Conservation (phyloP, 768 basidiomycete genomes). For the Leccinum broughii region DNA sequence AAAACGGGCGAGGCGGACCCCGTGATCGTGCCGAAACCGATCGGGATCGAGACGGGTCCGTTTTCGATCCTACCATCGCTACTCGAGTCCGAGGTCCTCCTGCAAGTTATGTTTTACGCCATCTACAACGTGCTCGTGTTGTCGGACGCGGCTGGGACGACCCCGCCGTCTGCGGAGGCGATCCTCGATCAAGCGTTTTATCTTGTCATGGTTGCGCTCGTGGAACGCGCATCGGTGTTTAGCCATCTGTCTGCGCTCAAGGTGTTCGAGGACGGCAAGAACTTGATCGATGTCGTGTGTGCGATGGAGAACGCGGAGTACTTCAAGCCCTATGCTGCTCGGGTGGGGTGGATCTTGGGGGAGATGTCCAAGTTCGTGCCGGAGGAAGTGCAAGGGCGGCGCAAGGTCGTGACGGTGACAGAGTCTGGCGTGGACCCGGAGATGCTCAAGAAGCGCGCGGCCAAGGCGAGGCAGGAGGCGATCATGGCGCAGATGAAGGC, state of each 20-base stretch:
- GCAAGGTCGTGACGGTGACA: slow-evolving; percentile 42
- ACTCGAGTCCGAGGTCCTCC: slow-evolving; percentile 68
- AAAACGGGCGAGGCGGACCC: slow-evolving; percentile 59
- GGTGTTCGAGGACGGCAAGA: slow-evolving; percentile 58
- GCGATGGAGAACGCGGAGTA: slow-evolving; percentile 75
- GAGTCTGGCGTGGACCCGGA: slow-evolving; percentile 49
- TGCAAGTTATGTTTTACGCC: slow-evolving; percentile 83
- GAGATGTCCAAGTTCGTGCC: slow-evolving; percentile 57
- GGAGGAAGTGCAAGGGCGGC: slow-evolving; percentile 52
- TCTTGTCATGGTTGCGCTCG: slow-evolving; percentile 79
- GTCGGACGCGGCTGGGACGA: slow-evolving; percentile 56
- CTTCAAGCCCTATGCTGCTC: slow-evolving; percentile 68
- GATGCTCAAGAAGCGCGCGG: slow-evolving; percentile 78
- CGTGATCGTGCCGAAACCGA: slow-evolving; percentile 72
- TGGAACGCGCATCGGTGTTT: slow-evolving; percentile 68
- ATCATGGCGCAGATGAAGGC: slow-evolving; percentile 97
- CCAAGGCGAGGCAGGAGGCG: slow-evolving; percentile 86
- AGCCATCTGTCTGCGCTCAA: slow-evolving; percentile 55
- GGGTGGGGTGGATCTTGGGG: slow-evolving; percentile 74
- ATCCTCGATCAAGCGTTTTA: slow-evolving; percentile 89
- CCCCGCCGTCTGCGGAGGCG: slow-evolving; percentile 81
- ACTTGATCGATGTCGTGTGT: slow-evolving; percentile 71
- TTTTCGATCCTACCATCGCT: slow-evolving; percentile 64
- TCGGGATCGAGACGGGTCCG: slow-evolving; percentile 64
- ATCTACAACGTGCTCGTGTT: slow-evolving; percentile 71